phyloP scores from a whole-genome alignment of 768 basidiomycete genomes.

The Suillus discolor region DNA sequence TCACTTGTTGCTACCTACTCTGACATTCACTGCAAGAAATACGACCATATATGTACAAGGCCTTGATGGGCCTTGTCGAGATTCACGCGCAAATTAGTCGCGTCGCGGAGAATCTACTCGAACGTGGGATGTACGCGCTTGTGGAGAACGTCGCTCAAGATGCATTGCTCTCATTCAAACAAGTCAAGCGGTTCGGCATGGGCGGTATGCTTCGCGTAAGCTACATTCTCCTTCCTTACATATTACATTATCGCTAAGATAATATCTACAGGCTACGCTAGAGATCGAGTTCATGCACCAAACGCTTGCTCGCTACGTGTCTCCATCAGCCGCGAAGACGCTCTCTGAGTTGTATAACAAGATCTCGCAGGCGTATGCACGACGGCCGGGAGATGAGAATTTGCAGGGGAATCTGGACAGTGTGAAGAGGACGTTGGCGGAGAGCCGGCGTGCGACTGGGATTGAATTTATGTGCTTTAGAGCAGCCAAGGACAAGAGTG shows the following conservation, averaged over 20 bases:
- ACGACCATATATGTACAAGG: constrained; percentile 91
- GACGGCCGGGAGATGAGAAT: constrained; percentile 83
- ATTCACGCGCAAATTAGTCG: constrained; percentile 90
- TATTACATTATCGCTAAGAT: neutral
- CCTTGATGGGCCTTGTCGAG: constrained; percentile 84
- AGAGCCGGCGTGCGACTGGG: constrained; percentile 87
- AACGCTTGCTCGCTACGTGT: constrained; percentile 87
- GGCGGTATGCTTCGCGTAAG: constrained; percentile 96
- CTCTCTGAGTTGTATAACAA: constrained; percentile 92
- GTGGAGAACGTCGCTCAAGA: constrained; percentile 84
- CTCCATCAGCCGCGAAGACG: constrained; percentile 75
- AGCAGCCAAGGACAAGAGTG: constrained; percentile 53
- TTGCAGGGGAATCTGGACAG: constrained; percentile 86
- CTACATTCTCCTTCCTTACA: constrained; percentile 15
- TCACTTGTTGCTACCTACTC: constrained; percentile 10
- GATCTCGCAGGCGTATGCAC: constrained; percentile 90
- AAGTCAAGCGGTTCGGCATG: constrained; percentile 93
- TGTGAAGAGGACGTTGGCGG: constrained; percentile 87
- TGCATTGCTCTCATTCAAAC: constrained; percentile 82
- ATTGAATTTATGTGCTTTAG: constrained; percentile 96
- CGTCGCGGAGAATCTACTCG: constrained; percentile 76
- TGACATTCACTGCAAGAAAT: constrained; percentile 61
- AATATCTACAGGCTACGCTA: constrained; percentile 80
- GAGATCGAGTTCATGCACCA: constrained; percentile 99
- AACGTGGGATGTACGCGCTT: constrained; percentile 78